These are phyloP conservation scores for Penicillium sp. DNA, from an alignment of 2,329 filamentous ascomycete genomes.

Conservation along the genomic window DNA sequence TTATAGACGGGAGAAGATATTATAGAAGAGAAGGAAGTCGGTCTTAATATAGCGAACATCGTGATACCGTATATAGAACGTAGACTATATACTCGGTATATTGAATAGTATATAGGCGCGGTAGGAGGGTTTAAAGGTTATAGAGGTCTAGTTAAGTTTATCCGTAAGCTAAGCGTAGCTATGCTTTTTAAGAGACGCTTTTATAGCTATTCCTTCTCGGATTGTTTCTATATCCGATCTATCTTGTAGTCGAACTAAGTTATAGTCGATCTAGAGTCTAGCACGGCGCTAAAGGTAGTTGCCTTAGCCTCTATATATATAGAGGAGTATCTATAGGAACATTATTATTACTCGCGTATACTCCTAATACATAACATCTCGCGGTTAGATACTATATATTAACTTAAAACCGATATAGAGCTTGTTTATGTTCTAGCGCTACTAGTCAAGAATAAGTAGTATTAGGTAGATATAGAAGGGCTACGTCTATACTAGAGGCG, in stretches of 20 bases:
- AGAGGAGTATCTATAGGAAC: neutral
- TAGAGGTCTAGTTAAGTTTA: neutral
- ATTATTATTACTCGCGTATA: neutral
- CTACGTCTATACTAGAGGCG: neutral
- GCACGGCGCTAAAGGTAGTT: neutral
- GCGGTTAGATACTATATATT: neutral
- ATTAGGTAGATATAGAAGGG: neutral
- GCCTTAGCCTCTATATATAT: neutral
- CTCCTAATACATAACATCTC: neutral
- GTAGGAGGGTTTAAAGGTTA: no score
- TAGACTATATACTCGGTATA: neutral
- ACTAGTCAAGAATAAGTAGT: neutral
- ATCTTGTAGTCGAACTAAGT: neutral
- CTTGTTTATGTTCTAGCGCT: neutral
- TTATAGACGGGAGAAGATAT: neutral
- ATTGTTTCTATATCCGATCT: neutral
- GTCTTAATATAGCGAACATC: neutral
- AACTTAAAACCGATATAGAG: neutral
- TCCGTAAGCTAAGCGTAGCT: neutral
- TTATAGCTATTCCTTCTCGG: neutral
- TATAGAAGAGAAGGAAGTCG: neutral
- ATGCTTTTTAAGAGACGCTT: neutral
- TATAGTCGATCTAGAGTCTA: neutral
- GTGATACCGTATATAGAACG: neutral
- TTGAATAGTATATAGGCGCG: neutral